phyloP scores from a whole-genome alignment of 495 filamentous ascomycete species.

The Neurospora terricola region DNA sequence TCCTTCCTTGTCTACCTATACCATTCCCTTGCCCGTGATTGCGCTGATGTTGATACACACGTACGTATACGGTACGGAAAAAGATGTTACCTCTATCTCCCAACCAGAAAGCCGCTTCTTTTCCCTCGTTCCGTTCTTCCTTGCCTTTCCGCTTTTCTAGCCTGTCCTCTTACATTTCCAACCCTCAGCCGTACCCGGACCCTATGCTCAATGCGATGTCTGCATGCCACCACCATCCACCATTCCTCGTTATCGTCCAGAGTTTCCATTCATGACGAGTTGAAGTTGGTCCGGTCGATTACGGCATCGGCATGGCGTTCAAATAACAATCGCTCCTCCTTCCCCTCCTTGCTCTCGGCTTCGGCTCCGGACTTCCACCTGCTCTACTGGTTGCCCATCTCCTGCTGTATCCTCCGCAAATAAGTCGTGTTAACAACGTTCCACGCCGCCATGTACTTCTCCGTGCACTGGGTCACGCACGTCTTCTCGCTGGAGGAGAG shows the following conservation, averaged over 20 bases:
- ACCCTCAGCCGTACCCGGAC: background rate
- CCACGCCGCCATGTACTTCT: slow-evolving; percentile 95
- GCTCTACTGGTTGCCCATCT: slow-evolving; percentile 22
- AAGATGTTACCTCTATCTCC: background rate
- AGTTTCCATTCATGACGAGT: background rate
- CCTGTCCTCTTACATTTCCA: background rate
- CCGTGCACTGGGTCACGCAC: slow-evolving; percentile 84
- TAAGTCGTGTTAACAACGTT: slow-evolving; percentile 73
- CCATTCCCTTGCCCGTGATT: background rate
- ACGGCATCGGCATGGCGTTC: background rate
- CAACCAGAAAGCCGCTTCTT: background rate
- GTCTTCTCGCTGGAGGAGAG: slow-evolving; percentile 62
- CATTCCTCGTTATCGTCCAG: background rate
- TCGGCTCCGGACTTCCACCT: background rate
- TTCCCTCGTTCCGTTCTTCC: background rate
- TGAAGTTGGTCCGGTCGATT: background rate
- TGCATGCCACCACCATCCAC: background rate
- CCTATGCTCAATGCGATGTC: background rate
- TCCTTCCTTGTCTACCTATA: background rate
- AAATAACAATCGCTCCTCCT: background rate
- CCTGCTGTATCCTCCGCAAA: slow-evolving; percentile 59
- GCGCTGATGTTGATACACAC: background rate
- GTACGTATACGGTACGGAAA: background rate
- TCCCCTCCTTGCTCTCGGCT: background rate
- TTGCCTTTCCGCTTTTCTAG: background rate